Evolutionary conservation across 2,329 filamentous ascomycete species (phyloP).

Genomic region (Pyrenochaeta sp.): DNA sequence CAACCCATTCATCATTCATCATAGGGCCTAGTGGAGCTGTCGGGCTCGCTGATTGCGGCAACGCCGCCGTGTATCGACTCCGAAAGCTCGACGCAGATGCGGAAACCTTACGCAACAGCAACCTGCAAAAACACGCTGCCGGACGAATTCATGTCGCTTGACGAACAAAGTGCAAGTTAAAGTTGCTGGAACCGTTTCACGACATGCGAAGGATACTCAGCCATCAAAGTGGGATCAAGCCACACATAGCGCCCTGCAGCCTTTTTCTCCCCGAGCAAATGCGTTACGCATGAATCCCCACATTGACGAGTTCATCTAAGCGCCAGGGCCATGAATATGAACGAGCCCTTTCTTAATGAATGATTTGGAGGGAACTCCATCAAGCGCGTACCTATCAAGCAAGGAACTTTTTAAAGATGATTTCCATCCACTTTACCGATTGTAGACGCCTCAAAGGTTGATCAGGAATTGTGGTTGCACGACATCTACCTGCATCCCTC

Average conservation of each 20-base stretch:
- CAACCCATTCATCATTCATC: background rate
- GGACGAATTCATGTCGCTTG: background rate
- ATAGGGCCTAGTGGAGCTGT: background rate
- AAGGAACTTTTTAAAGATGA: background rate
- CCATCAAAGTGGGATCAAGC: background rate
- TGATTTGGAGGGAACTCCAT: background rate
- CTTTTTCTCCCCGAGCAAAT: background rate
- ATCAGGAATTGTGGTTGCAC: background rate
- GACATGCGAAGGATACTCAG: background rate
- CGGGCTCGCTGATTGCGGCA: background rate
- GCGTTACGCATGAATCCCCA: background rate
- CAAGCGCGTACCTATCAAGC: background rate
- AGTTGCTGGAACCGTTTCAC: background rate
- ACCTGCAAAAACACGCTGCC: background rate
- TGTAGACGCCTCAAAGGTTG: constrained; percentile 4
- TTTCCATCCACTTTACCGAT: background rate
- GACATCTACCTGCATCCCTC: background rate
- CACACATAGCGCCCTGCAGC: constrained; percentile 4
- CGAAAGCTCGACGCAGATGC: background rate
- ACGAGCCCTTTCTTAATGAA: background rate
- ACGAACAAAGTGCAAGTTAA: background rate
- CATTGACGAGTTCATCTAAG: background rate
- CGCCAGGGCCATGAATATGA: background rate
- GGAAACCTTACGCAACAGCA: background rate
- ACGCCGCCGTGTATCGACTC: background rate